These are phyloP conservation scores for Penstemon eatonii DNA, from an alignment of 257 asterid species.

Conservation along the genomic window DNA sequence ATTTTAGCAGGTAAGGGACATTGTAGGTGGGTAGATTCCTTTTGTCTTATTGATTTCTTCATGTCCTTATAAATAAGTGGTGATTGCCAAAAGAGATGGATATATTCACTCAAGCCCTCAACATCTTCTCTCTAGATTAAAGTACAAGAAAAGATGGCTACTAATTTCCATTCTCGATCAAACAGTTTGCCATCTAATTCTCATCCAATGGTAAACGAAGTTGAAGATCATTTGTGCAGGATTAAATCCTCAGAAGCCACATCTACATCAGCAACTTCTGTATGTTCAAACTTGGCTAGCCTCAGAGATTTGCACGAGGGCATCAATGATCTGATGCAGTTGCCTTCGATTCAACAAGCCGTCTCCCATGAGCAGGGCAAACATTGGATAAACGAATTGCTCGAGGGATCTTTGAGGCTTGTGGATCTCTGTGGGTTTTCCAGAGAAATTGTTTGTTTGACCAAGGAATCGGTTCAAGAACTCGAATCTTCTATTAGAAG, in stretches of 20 bases:
- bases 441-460: conserved; percentile 21
- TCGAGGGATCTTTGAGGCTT: conserved; percentile 36
- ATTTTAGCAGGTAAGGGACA: conserved; percentile 1
- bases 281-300: conserved; percentile 32
- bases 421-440: conserved; percentile 35
- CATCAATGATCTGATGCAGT: conserved; percentile 32
- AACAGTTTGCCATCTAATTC: conserved; percentile 40
- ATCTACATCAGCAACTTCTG: conserved; percentile 25
- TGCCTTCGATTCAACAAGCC: conserved; percentile 34
- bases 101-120: neutral
- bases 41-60: neutral
- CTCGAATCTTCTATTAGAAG: conserved; percentile 40
- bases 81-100: neutral
- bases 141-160: conserved; percentile 19
- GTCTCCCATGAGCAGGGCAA: conserved; percentile 11
- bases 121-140: neutral
- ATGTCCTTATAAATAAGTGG: conserved; percentile 7
- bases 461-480: conserved; percentile 31
- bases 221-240: conserved; percentile 29
- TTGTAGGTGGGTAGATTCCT: conserved; percentile 3
- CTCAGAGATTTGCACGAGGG: conserved; percentile 35
- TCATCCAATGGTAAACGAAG: conserved; percentile 27
- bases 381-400: conserved; percentile 27
- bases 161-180: conserved; percentile 32
- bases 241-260: conserved; percentile 27